Percentiles rank a stretch among this genome's conserved stretches.
Conservation (phyloP, 2,329 filamentous ascomycete genomes). For the Rhinocladiella similis region DNA sequence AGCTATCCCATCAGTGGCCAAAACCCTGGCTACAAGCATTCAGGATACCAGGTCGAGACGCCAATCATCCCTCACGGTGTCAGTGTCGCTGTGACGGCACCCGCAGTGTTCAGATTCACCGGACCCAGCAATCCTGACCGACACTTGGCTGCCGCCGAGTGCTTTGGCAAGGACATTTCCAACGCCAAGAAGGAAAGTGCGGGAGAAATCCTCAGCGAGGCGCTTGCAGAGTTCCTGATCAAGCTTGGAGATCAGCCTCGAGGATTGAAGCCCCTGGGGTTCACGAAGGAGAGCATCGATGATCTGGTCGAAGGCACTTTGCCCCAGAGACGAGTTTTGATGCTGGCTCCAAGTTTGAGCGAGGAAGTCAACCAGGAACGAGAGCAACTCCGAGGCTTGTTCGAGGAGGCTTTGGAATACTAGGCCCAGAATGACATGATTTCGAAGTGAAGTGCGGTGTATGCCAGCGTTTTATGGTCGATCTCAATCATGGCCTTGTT, state of each 20-base stretch:
- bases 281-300: constrained; percentile 72
- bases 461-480: too few relatives aligned
- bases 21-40: constrained; percentile 86
- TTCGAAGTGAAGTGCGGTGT: too few relatives aligned
- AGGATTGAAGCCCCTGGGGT: constrained; percentile 81
- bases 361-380: constrained; percentile 68
- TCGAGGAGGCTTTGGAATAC: constrained; percentile 63
- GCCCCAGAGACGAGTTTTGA: constrained; percentile 85
- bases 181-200: constrained; percentile 87
- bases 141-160: constrained; percentile 84
- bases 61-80: constrained; percentile 95
- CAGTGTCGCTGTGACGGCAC: constrained; percentile 88
- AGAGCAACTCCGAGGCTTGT: constrained; percentile 68
- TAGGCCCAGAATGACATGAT: constrained; percentile 31
- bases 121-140: constrained; percentile 87
- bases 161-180: constrained; percentile 84
- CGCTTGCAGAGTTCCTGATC: constrained; percentile 75
- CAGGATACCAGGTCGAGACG: constrained; percentile 74
- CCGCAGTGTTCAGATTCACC: constrained; percentile 92
- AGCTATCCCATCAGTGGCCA: constrained; percentile 96
- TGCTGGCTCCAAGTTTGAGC: constrained; percentile 81
- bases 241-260: constrained; percentile 86
- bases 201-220: constrained; percentile 83
- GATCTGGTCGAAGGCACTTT: constrained; percentile 90
- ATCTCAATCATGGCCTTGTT: too few relatives aligned